Conservation (phyloP, 1,284 basidiomycete species). For the Malassezia japonica region DNA sequence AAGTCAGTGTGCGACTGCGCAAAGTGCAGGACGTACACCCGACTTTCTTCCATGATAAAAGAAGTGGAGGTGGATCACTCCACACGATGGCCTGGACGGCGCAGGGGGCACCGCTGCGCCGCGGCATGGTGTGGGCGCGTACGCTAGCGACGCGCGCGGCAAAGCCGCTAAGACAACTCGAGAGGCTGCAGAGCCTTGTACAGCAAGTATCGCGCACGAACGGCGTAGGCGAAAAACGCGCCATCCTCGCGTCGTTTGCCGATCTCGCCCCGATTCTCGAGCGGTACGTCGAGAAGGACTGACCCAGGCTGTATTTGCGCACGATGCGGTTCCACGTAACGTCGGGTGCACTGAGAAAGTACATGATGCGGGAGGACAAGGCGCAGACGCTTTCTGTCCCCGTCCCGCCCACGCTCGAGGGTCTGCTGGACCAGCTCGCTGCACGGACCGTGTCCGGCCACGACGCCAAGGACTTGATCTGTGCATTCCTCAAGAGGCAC, state of each 20-base stretch:
- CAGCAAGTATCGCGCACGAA: neutral
- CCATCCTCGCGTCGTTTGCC: neutral
- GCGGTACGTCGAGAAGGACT: neutral
- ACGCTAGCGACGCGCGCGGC: neutral
- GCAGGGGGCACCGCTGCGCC: too few species aligned
- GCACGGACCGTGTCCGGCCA: conserved; percentile 20
- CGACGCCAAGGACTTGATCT: conserved; percentile 19
- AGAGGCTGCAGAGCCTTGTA: neutral
- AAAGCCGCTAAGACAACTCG: neutral
- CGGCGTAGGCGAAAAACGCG: neutral
- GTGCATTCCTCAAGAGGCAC: conserved; percentile 20
- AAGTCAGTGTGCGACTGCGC: conserved; percentile 31
- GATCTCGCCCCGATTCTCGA: conserved; percentile 6
- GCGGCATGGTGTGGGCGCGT: neutral
- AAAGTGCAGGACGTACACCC: conserved; percentile 40
- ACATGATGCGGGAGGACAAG: neutral
- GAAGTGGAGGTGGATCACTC: neutral
- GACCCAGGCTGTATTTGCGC: neutral
- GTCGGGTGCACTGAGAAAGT: neutral
- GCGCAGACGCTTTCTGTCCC: neutral
- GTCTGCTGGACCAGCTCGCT: conserved; percentile 13
- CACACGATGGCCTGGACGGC: too few species aligned
- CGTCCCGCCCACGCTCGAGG: conserved; percentile 1
- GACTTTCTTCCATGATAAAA: conserved; percentile 16
- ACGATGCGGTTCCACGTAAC: neutral